These are phyloP conservation scores for Sedum album DNA, from an alignment of 164 flowering plant genomes.

Conservation along the genomic window DNA sequence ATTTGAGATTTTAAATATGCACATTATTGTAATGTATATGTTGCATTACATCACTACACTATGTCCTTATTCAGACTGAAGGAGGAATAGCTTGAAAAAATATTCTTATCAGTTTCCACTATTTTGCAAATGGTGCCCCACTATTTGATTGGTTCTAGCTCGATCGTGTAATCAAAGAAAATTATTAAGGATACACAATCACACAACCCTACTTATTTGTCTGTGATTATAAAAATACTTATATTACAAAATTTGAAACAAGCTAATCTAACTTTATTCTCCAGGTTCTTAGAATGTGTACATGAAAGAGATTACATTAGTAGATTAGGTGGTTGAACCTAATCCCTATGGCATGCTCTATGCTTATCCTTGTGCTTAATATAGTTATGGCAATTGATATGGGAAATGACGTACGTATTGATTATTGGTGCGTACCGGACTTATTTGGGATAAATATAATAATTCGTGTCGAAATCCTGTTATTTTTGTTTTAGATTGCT, in stretches of 20 bases:
- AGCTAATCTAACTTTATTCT: neutral
- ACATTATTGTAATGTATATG: neutral
- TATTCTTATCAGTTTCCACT: neutral
- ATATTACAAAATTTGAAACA: neutral
- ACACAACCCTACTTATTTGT: neutral
- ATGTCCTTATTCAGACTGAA: neutral
- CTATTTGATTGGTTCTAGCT: neutral
- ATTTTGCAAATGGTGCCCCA: constrained; percentile 3
- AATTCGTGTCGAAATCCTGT: too few species aligned
- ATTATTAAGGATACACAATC: neutral
- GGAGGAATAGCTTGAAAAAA: neutral
- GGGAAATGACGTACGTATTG: too few species aligned
- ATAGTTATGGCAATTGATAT: neutral
- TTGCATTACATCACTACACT: neutral
- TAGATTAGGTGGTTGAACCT: neutral
- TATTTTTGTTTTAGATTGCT: too few species aligned
- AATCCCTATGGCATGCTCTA: neutral
- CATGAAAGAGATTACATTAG: neutral
- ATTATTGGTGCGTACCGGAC: too few species aligned
- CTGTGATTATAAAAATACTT: neutral
- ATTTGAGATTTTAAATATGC: neutral
- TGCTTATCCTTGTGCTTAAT: neutral
- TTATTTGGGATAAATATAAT: too few species aligned
- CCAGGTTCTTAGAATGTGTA: constrained; percentile 3
- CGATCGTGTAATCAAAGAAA: neutral